Evolutionary conservation across 2,329 filamentous ascomycete species (phyloP).

Genomic region (Didymella pinodella): DNA sequence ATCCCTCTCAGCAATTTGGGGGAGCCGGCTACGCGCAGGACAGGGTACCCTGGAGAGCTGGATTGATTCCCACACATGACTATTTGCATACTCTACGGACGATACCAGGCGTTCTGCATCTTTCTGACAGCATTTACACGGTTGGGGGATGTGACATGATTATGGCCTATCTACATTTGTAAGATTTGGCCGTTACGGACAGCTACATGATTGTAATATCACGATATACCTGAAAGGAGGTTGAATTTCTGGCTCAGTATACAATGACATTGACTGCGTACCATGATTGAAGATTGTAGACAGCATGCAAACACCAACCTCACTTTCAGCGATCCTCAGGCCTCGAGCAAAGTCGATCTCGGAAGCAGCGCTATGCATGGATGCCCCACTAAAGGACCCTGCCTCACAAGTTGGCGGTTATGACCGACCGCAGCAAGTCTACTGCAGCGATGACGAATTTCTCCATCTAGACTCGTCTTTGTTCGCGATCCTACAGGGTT

Average conservation of each 20-base stretch:
- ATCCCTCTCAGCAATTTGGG: slow-evolving; percentile 53
- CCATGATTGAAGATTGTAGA: background rate
- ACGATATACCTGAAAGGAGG: slow-evolving; percentile 3
- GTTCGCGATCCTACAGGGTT: background rate
- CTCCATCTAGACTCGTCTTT: background rate
- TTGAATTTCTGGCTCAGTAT: slow-evolving; percentile 4
- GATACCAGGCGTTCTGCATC: slow-evolving; percentile 32
- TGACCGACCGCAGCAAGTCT: slow-evolving; percentile 1
- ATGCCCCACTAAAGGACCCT: slow-evolving; percentile 6
- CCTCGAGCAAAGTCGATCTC: background rate
- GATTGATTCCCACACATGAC: slow-evolving; percentile 31
- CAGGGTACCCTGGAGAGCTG: slow-evolving; percentile 36
- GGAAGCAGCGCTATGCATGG: background rate
- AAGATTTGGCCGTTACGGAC: slow-evolving; percentile 24
- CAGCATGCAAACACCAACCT: background rate
- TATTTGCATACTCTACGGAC: slow-evolving; percentile 26
- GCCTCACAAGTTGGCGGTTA: background rate
- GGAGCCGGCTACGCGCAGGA: slow-evolving; percentile 31
- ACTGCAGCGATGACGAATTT: slow-evolving; percentile 2
- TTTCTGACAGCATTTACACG: slow-evolving; percentile 34
- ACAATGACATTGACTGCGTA: slow-evolving; percentile 2
- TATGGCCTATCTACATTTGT: slow-evolving; percentile 23
- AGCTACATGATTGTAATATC: slow-evolving; percentile 33
- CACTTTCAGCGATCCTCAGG: background rate
- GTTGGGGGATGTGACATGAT: slow-evolving; percentile 29